These are phyloP conservation scores for Chaetomium sp. DNA, from an alignment of 2,329 filamentous ascomycete species.

Conservation along the genomic window DNA sequence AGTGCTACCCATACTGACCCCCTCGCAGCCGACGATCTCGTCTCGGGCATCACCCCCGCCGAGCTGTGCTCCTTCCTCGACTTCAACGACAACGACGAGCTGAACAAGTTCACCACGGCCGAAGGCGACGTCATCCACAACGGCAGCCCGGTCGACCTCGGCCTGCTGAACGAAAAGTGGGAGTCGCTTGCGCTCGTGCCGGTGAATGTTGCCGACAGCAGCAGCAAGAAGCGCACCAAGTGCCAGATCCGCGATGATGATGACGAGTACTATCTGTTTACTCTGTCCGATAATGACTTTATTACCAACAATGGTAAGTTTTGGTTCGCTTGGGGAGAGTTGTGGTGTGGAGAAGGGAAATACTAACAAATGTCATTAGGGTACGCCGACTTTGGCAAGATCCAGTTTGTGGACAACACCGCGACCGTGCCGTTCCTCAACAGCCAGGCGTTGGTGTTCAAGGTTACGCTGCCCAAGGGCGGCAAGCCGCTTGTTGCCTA, in stretches of 20 bases:
- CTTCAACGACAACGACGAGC: conserved; percentile 59
- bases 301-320: conserved; percentile 59
- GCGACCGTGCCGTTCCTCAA: conserved; percentile 35
- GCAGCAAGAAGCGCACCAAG: conserved; percentile 26
- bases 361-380: background rate
- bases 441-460: conserved; percentile 59
- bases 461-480: conserved; percentile 36
- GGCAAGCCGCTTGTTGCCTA: conserved; percentile 21
- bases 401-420: conserved; percentile 47
- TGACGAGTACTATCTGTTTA: conserved; percentile 61
- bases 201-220: conserved; percentile 38
- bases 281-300: conserved; percentile 67
- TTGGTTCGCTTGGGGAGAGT: background rate
- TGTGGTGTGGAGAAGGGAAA: background rate
- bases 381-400: conserved; percentile 44
- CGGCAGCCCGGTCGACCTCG: conserved; percentile 52
- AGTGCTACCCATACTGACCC: background rate
- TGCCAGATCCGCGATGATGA: conserved; percentile 26
- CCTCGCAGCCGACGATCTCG: conserved; percentile 42
- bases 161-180: conserved; percentile 70
- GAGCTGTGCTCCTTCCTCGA: conserved; percentile 61
- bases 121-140: conserved; percentile 50
- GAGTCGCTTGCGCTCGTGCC: conserved; percentile 61
- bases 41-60: conserved; percentile 48
- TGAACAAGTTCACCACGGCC: conserved; percentile 47